Conservation (phyloP, 2,329 filamentous ascomycete genomes). For the Ophiostoma tasmaniense region DNA sequence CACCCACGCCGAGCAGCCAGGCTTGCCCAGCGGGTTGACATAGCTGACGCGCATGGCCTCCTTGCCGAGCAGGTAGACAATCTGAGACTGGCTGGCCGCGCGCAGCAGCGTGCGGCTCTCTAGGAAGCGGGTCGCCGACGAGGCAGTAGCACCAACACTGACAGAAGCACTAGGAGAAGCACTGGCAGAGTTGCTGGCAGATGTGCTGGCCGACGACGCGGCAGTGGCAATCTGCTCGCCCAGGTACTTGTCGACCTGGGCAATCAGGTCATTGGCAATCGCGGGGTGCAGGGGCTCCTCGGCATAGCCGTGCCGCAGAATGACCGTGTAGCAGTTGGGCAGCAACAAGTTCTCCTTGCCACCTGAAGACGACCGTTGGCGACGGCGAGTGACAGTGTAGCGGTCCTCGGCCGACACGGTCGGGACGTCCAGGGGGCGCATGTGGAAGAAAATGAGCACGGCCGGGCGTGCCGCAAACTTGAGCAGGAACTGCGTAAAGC, state of each 20-base stretch:
- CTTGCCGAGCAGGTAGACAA: slow-evolving; percentile 53
- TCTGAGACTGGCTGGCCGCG: slow-evolving; percentile 38
- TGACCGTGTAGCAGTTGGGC: slow-evolving; percentile 58
- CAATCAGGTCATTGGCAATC: slow-evolving; percentile 47
- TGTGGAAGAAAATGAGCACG: slow-evolving; percentile 65
- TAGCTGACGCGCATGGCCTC: slow-evolving; percentile 45
- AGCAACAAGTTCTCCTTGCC: slow-evolving; percentile 26
- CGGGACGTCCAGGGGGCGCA: slow-evolving; percentile 54
- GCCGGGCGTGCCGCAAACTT: slow-evolving; percentile 62
- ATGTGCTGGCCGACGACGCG: background rate
- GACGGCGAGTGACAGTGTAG: slow-evolving; percentile 36
- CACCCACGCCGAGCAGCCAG: background rate
- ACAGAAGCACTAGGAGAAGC: too few relatives aligned
- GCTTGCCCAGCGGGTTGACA: background rate
- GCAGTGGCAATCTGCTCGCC: slow-evolving; percentile 25
- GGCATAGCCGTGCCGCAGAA: slow-evolving; percentile 63
- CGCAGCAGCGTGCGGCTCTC: slow-evolving; percentile 36
- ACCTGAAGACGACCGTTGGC: background rate
- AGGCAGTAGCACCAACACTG: background rate
- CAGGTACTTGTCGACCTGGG: slow-evolving; percentile 45
- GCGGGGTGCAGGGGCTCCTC: slow-evolving; percentile 61
- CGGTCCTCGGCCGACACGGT: slow-evolving; percentile 41
- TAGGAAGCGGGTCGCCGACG: background rate
- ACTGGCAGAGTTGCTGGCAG: background rate
- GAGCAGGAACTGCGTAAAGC: slow-evolving; percentile 63